Percentiles rank a stretch among this genome's conserved stretches.
These are phyloP conservation scores for Leccinellum albellum DNA, from an alignment of 768 basidiomycete genomes.

Conservation along the genomic window DNA sequence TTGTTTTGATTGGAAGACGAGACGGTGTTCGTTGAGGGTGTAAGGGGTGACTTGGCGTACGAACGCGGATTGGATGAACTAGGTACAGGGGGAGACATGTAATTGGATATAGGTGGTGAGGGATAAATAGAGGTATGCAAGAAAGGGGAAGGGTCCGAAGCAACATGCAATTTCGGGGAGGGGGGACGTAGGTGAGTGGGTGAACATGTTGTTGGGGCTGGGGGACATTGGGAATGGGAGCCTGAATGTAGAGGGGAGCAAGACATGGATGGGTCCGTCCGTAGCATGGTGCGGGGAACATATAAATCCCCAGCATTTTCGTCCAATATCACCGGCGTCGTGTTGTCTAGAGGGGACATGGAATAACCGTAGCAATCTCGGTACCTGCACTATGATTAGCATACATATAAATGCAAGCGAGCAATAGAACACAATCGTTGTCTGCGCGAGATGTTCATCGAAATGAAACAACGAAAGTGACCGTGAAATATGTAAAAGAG, in stretches of 20 bases:
- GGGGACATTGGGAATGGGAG: conserved; percentile 2
- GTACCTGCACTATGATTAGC: conserved; percentile 24
- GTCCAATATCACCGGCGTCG: conserved; percentile 34
- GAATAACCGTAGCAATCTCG: conserved; percentile 27
- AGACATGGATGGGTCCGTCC: conserved; percentile 9
- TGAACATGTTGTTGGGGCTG: conserved; percentile 15
- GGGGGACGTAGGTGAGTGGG: conserved; percentile 28
- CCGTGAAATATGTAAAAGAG: neutral
- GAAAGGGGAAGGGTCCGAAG: conserved; percentile 20
- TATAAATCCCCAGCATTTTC: conserved; percentile 21
- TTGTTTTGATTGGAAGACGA: conserved; percentile 47
- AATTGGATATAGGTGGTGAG: conserved; percentile 26
- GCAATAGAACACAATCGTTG: conserved; percentile 7
- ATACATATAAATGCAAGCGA: conserved; percentile 10
- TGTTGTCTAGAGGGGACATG: conserved; percentile 28
- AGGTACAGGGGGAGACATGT: conserved; percentile 18
- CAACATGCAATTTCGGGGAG: conserved; percentile 26
- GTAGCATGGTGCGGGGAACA: conserved; percentile 25
- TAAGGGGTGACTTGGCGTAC: conserved; percentile 27
- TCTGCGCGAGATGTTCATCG: conserved; percentile 10
- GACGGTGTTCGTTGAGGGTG: conserved; percentile 36
- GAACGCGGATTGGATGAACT: conserved; percentile 18
- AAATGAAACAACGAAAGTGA: neutral
- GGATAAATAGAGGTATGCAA: conserved; percentile 20
- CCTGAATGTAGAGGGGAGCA: conserved; percentile 5